These are phyloP conservation scores for Luzula sylvatica DNA, from an alignment of 176 grass and related monocot genomes.

Conservation along the genomic window DNA sequence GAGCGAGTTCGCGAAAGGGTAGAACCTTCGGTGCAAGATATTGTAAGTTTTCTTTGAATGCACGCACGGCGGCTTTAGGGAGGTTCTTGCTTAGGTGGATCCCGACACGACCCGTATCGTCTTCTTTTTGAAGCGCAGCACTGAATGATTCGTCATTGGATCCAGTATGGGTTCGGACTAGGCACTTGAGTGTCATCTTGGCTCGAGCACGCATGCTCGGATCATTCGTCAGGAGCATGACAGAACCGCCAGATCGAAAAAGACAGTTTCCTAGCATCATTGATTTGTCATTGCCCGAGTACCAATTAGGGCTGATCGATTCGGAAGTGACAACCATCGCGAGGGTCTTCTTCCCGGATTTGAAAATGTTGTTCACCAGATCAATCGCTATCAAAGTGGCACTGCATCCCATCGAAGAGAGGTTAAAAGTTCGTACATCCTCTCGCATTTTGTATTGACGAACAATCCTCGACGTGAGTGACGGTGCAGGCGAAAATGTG, in stretches of 20 bases:
- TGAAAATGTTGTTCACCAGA: conserved; percentile 46
- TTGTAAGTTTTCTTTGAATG: conserved; percentile 71
- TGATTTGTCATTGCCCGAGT: conserved; percentile 79
- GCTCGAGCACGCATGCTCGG: conserved; percentile 26
- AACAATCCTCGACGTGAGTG: conserved; percentile 34
- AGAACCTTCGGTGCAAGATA: conserved; percentile 47
- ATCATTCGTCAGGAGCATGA: conserved; percentile 68
- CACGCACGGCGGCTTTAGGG: conserved; percentile 69
- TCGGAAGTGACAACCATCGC: conserved; percentile 62
- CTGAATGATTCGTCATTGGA: conserved; percentile 46
- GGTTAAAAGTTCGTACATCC: conserved; percentile 54
- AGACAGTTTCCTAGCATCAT: conserved; percentile 99
- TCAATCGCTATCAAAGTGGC: conserved; percentile 50
- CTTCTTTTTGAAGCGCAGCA: conserved; percentile 36
- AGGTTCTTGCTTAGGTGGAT: conserved; percentile 84
- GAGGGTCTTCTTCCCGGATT: conserved; percentile 16
- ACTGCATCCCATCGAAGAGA: conserved; percentile 84
- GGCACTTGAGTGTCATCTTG: conserved; percentile 74
- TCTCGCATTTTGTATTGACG: conserved; percentile 47
- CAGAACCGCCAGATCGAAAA: conserved; percentile 73
- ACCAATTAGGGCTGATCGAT: conserved; percentile 77
- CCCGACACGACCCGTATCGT: conserved; percentile 49
- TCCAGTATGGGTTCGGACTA: conserved; percentile 43
- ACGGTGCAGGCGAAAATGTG: conserved; percentile 48
- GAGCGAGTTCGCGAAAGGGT: conserved; percentile 36